Conservation (phyloP, 2,329 filamentous ascomycete species). For the Scedosporium minutisporum region DNA sequence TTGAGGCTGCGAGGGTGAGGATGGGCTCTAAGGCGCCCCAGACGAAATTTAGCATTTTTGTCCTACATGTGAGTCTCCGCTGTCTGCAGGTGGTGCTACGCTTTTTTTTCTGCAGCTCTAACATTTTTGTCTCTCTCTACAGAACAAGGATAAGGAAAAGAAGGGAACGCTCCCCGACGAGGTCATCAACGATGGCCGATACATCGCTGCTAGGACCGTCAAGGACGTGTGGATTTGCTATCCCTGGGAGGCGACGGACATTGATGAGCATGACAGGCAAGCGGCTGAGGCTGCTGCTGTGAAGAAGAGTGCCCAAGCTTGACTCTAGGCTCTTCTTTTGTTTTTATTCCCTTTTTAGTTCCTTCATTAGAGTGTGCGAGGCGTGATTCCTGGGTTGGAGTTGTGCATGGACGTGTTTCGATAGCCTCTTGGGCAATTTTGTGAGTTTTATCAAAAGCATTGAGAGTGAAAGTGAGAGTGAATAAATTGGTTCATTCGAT, state of each 20-base stretch:
- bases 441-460: too few species aligned
- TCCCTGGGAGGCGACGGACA: conserved; percentile 92
- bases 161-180: conserved; percentile 75
- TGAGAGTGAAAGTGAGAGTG: too few species aligned
- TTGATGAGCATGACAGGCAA: conserved; percentile 77
- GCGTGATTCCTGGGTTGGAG: too few species aligned
- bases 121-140: conserved; percentile 5
- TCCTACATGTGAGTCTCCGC: conserved; percentile 66
- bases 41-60: conserved; percentile 90
- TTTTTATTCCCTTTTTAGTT: too few species aligned
- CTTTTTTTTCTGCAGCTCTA: background rate
- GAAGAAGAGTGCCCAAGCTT: background rate
- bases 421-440: too few species aligned
- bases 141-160: conserved; percentile 98
- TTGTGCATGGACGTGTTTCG: too few species aligned
- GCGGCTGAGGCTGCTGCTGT: conserved; percentile 38
- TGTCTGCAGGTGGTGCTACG: background rate
- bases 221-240: conserved; percentile 98
- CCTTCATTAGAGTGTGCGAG: too few species aligned
- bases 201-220: conserved; percentile 78
- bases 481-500: too few species aligned
- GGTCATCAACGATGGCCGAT: conserved; percentile 64
- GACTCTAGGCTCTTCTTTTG: background rate
- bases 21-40: conserved; percentile 54
- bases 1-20: conserved; percentile 67